Evolutionary conservation across 1,284 basidiomycete genomes (phyloP), one percentile per base, ranked within the genome.

Genomic region (Volvariella surrecta): DNA sequence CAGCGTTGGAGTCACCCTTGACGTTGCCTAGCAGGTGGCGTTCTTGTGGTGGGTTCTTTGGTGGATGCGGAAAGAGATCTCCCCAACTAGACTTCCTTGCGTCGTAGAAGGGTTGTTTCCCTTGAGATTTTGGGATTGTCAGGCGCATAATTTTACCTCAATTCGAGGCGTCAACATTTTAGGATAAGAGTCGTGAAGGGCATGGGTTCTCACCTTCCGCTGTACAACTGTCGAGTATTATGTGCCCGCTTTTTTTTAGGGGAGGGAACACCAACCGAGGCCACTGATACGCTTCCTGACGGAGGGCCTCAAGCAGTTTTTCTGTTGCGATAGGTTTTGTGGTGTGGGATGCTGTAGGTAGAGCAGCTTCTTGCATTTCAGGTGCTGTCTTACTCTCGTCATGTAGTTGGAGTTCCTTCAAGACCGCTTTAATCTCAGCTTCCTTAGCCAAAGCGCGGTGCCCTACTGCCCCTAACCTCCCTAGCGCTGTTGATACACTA

Each of bases 81-180:
- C 96, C 96, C 92, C 94, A 97, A 16, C 64, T 68, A 0, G 87
- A 79, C 64, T 98, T 98, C 37, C 95, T 81, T 1, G 94, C 93
- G 59, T 99, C 96, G 56, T 98, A 93, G 58, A 84, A 99, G 0
- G 81, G 75, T 58, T 98, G 94, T 59, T 91, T 94, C 6, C 94
- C 94, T 61, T 93, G 89, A 0, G 91, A 93, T 55, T 82, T 90
- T 1, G 94, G 84, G 35, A 96, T 82, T 1, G 87, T 96, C 60
- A 95, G 71, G 3, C 95, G 83, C 73, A 93, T 83, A 45, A 97
- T 86, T 60, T 89, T 81, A 22, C 88, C 92, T 94, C 55, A 20
- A 46, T 43, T 22, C 44, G 48, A 39, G 40, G 43, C 18, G 43
- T 19, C 17, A n/a, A 40, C 19, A 18, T 35, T 19, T 7, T 6